Conservation (phyloP, 73 alveolate genomes). For the Blepharisma japonicum region DNA sequence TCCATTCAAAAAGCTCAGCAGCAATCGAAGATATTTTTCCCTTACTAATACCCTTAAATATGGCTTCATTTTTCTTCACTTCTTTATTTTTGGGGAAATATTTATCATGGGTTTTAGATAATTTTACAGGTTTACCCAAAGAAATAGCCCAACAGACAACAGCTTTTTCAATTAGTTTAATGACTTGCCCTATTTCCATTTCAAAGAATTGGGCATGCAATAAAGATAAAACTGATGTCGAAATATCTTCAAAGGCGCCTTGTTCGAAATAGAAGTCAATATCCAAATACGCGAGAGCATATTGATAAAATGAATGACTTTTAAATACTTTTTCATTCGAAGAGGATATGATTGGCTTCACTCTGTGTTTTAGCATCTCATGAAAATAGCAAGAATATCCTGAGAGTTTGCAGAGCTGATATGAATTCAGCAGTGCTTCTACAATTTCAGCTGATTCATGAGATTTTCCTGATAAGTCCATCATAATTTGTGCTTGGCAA, state of each 20-base stretch:
- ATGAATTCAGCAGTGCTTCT: neutral
- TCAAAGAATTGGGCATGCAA: neutral
- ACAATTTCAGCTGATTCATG: neutral
- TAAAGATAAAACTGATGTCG: neutral
- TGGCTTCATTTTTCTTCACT: no score
- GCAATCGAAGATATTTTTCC: no score
- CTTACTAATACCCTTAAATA: no score
- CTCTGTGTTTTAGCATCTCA: slow-evolving; percentile 7
- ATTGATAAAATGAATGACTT: neutral
- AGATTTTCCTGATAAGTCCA: neutral
- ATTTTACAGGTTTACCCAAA: neutral
- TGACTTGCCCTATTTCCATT: neutral
- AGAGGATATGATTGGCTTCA: neutral
- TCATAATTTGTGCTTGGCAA: neutral
- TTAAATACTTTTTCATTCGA: neutral
- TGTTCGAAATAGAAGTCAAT: neutral
- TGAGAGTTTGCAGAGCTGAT: neutral
- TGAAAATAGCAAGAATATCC: neutral
- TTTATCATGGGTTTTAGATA: neutral
- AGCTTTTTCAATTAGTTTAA: neutral
- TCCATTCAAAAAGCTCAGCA: no score
- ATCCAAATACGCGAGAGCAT: slow-evolving; percentile 4
- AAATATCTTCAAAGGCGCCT: neutral
- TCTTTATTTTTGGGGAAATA: no score
- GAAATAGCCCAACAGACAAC: slow-evolving; percentile 14